Base-by-base conservation (phyloP, 2,329 filamentous ascomycete species). In the Malbranchea zuffiana region DNA sequence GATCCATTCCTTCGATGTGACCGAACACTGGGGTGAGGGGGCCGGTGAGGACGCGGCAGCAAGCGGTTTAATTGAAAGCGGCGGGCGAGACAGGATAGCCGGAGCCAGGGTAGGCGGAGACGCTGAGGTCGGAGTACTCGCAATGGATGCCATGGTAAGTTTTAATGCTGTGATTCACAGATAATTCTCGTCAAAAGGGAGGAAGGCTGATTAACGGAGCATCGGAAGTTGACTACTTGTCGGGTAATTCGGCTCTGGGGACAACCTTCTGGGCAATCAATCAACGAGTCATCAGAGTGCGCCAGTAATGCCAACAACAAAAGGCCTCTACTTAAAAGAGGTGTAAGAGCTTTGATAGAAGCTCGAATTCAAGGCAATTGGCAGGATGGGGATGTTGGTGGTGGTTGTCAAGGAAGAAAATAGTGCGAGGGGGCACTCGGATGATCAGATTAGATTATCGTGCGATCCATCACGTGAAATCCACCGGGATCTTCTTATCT, bases 1-100 rank as follows among this genome's bases (percentile, higher is more conserved):
- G 16, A 88, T 72, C 83, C 83, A 90, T 74, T 88, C 81, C 59
- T 79, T 87, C 50, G 74, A 82, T 23, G 82, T 88, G 57, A 87
- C 75, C 35, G 69, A 66, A 36, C 61, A 52, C 42, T 62, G 57
- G 6, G 61, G 59, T 24, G 56, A 46, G 24, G 59, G 55, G 21
- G 54, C 53, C 12, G 62, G 55, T 8, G 55, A 59, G 19, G 45
- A 36, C 48, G 61, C 61, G 27, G 56, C 49, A 21, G 55, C 48
- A 18, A 49, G 30, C 20, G 59, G 56, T 42, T 61, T 59, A 41
- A 56, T 50, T 10, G 59, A 62, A 40, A 68, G 44, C 1, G 34
- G 54, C 44, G 35, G 57, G 48, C 27, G 37, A 3, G 36, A 27
- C 12, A 26, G 19, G 16, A 39, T 37, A 15, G 56, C 57, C 26